Percentiles rank a stretch among this genome's conserved stretches.
phyloP scores from a whole-genome alignment of 176 grass and related monocot genomes.

The Hsuehochloa calcarea region DNA sequence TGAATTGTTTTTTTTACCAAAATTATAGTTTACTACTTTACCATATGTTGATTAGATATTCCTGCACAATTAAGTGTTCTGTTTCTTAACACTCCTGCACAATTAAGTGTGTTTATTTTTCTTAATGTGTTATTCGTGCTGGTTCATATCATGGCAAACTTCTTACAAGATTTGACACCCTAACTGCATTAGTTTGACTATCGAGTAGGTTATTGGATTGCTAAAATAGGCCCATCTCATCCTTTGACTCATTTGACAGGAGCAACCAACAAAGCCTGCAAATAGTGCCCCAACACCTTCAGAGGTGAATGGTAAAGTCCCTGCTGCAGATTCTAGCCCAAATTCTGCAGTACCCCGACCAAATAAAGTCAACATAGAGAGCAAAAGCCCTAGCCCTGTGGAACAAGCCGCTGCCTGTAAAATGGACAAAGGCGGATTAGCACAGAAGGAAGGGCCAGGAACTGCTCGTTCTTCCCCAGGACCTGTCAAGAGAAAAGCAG shows the following conservation, averaged over 20 bases:
- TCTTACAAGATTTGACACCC: not conserved
- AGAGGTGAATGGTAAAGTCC: slow-evolving; percentile 49
- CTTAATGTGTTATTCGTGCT: not conserved
- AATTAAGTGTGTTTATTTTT: not conserved
- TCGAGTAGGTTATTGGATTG: not conserved
- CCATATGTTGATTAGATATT: slow-evolving; percentile 17
- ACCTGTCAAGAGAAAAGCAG: slow-evolving; percentile 72
- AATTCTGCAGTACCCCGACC: slow-evolving; percentile 41
- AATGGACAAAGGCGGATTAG: slow-evolving; percentile 44
- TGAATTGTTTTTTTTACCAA: not conserved
- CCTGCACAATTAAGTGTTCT: not conserved
- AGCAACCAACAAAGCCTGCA: slow-evolving; percentile 64
- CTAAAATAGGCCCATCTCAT: slow-evolving; percentile 5
- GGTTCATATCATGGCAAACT: not conserved
- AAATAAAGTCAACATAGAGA: slow-evolving; percentile 51
- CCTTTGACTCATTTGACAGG: slow-evolving; percentile 45
- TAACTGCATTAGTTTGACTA: not conserved
- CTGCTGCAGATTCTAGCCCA: slow-evolving; percentile 42
- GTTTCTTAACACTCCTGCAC: not conserved
- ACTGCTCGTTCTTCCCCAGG: slow-evolving; percentile 44
- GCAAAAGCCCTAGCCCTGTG: slow-evolving; percentile 42
- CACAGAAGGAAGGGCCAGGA: slow-evolving; percentile 63
- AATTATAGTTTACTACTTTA: not conserved
- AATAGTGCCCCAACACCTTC: slow-evolving; percentile 51
- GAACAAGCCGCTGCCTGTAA: slow-evolving; percentile 48